Base-by-base conservation (phyloP, 805 yeast genomes). In the Metschnikowia gelsemii region DNA sequence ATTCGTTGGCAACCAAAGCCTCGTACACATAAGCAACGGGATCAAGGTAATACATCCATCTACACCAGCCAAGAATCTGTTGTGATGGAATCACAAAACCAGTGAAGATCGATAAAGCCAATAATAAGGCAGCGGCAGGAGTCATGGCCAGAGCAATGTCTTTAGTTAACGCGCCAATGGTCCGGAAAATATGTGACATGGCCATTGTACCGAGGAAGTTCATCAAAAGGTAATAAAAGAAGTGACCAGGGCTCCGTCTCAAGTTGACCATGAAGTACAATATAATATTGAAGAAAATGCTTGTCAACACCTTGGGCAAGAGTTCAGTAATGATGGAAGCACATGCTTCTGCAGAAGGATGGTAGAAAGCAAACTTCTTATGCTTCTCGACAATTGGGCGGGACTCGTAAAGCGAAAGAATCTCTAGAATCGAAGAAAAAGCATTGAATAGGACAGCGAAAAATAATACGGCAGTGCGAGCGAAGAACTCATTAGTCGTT, bases 281-380 rank as follows among this genome's bases (percentile, higher is more conserved):
- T 6, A 59, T 59, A 28, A 66, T 50, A 38, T 66, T 62, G 56
- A 63, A 59, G 7, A 54, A 38, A 25, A 56, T 35, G 12, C 65
- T 57, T 55, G 56, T 55, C 9, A 47, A 33, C 3, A 66, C 41
- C 59, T 83, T 83, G 40, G 76, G 68, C 2, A 90, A 89, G 42
- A 84, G 58, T 35, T 78, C 82, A 2, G 85, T 72, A 4, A 82
- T 44, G 31, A 79, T 66, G 3, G 78, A 66, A 0, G 87, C 81
- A 1, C 84, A 49, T 1, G 87, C 84, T 55, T 84, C 90, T 2
- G 86, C 80, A 8, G 87, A 72, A 2, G 89, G 89, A 44, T 79
- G 80, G 56, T 82, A 86, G 41, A 84, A 72, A 0, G 87, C 79
- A 52, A 81, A 86, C 35, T 73, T 72, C 52, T 80, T 79, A 55